Percentiles rank a stretch among this genome's conserved stretches.
These are phyloP conservation scores for Fremontodendron californicum DNA, from an alignment of 345 rosid genomes.

Conservation along the genomic window DNA sequence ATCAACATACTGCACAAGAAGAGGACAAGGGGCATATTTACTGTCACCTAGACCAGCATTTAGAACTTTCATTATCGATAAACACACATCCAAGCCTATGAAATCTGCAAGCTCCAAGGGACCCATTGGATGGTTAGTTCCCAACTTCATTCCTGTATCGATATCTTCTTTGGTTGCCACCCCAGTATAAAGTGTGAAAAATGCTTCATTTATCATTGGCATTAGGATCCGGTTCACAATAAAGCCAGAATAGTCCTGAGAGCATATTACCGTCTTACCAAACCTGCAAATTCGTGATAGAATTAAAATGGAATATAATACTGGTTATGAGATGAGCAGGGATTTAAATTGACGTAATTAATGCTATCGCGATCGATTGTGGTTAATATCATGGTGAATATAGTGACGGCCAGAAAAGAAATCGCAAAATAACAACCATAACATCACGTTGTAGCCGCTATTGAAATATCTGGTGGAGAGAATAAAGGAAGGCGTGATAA, in stretches of 20 bases:
- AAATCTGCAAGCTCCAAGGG: constrained; percentile 83
- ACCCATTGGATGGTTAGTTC: constrained; percentile 93
- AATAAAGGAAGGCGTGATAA: neutral
- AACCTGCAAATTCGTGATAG: constrained; percentile 39
- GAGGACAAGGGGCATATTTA: constrained; percentile 78
- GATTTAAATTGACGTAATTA: too few species aligned
- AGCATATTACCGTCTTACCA: constrained; percentile 72
- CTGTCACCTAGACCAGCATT: constrained; percentile 66
- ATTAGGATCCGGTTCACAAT: constrained; percentile 82
- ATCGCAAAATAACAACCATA: too few species aligned
- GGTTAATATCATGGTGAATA: too few species aligned
- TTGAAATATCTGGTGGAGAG: too few species aligned
- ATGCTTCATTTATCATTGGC: constrained; percentile 98
- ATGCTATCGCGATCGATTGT: too few species aligned
- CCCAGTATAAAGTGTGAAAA: constrained; percentile 67
- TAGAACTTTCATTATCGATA: constrained; percentile 78
- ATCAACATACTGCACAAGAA: constrained; percentile 80
- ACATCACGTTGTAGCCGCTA: too few species aligned
- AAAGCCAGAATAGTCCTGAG: constrained; percentile 78
- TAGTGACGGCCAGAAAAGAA: too few species aligned
- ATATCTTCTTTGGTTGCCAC: constrained; percentile 93
- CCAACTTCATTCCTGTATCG: constrained; percentile 76
- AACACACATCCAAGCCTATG: constrained; percentile 75
- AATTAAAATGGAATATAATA: neutral
- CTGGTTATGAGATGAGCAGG: neutral